Conservation (phyloP, 2,329 filamentous ascomycete species). For the Aspergillus costaricaensis region DNA sequence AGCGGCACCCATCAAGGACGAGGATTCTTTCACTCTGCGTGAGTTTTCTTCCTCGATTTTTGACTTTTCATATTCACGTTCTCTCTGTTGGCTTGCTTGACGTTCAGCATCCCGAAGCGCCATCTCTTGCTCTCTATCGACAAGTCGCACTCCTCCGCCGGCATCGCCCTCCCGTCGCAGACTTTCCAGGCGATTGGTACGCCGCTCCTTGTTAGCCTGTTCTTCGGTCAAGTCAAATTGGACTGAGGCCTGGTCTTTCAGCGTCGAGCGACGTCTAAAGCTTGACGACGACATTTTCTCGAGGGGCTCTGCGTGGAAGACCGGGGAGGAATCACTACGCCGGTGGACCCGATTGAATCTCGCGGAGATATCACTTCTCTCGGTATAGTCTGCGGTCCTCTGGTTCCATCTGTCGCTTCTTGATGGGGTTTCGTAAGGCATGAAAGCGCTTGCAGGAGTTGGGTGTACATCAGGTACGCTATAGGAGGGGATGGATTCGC, state of each 20-base stretch:
- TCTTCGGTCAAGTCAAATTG: conserved; percentile 61
- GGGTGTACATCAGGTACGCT: conserved; percentile 43
- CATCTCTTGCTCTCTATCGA: conserved; percentile 32
- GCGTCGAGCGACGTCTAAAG: conserved; percentile 36
- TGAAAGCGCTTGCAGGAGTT: conserved; percentile 14
- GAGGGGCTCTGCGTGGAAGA: conserved; percentile 36
- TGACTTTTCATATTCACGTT: conserved; percentile 22
- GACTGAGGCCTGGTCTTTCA: conserved; percentile 50
- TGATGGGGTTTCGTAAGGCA: conserved; percentile 20
- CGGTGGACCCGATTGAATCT: conserved; percentile 25
- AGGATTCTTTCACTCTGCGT: conserved; percentile 33
- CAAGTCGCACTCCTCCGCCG: conserved; percentile 28
- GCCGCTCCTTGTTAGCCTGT: conserved; percentile 53
- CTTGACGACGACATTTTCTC: conserved; percentile 24
- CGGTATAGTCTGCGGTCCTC: conserved; percentile 11
- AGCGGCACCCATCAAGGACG: conserved; percentile 42
- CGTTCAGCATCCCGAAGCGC: conserved; percentile 20
- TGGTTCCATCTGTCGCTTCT: conserved; percentile 18
- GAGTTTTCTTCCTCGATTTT: neutral
- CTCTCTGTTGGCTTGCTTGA: conserved; percentile 22
- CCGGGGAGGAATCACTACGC: conserved; percentile 52
- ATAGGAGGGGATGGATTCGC: conserved; percentile 43
- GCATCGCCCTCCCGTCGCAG: conserved; percentile 23
- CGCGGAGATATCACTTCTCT: conserved; percentile 11
- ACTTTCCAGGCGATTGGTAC: conserved; percentile 29